Conservation (phyloP, 768 basidiomycete species). For the Mycena chlorophos region DNA sequence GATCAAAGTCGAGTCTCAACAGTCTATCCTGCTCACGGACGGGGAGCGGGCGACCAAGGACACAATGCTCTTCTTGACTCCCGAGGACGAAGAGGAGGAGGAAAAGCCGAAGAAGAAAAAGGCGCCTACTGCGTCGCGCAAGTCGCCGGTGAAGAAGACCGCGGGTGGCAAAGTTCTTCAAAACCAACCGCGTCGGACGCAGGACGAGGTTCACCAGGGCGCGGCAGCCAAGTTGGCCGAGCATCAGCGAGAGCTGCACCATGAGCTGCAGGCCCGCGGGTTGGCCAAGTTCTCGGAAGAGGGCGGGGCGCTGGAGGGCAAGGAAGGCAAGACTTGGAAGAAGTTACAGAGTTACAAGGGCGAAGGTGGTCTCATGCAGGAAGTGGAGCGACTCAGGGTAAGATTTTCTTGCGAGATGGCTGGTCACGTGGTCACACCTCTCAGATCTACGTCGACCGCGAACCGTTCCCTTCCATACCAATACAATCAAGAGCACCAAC, state of each 20-base stretch:
- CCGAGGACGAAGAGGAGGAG: constrained; percentile 59
- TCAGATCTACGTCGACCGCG: constrained; percentile 89
- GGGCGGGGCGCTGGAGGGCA: constrained; percentile 69
- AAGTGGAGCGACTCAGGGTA: constrained; percentile 79
- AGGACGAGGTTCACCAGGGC: constrained; percentile 80
- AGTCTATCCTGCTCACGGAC: constrained; percentile 72
- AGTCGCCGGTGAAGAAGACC: constrained; percentile 70
- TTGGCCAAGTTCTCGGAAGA: constrained; percentile 82
- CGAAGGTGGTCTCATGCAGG: constrained; percentile 85
- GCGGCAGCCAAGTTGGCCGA: constrained; percentile 77
- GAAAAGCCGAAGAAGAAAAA: constrained; percentile 57
- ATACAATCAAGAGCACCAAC: constrained; percentile 95
- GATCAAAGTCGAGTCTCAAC: constrained; percentile 69
- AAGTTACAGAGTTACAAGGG: constrained; percentile 96
- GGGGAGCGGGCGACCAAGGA: constrained; percentile 85
- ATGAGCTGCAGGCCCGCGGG: constrained; percentile 74
- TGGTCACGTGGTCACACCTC: neutral
- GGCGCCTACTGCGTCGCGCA: constrained; percentile 48
- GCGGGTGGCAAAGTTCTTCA: constrained; percentile 85
- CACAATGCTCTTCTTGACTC: constrained; percentile 80
- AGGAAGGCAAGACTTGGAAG: constrained; percentile 93
- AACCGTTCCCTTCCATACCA: constrained; percentile 97
- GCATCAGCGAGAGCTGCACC: constrained; percentile 85
- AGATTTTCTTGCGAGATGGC: constrained; percentile 25
- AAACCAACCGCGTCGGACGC: constrained; percentile 85